Base-by-base conservation (phyloP, 495 filamentous ascomycete genomes). In the Trichoderma asperelloides region DNA sequence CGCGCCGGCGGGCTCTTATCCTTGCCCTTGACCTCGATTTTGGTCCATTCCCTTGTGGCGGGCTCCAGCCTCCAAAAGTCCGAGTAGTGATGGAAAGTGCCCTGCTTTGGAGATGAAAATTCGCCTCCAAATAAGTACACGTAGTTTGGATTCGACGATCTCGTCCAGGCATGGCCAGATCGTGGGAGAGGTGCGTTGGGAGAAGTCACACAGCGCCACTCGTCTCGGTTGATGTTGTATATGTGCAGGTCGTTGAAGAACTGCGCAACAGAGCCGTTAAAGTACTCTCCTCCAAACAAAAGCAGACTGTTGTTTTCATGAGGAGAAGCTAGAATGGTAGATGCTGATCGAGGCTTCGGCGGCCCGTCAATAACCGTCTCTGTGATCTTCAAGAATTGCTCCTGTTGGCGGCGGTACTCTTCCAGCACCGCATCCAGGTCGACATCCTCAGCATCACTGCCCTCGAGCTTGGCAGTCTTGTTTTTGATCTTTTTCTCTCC, bases 51-150 rank as follows among this genome's bases (percentile, higher is more conserved):
- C 66, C 91, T 83, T 0, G 87, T 85, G 7, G 84, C 81, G 0
- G 92, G 87, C 65, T 97, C 92, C 43, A 97, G 86, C 39, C 90
- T 84, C 95, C 95, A 98, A 74, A 98, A 97, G 74, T 97, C 95
- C 75, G 96, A 96, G 79, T 98, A 98, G 72, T 98, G 95, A 74
- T 98, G 97, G 74, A 98, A 98, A 1, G 94, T 98, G 4, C 95
- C 95, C 75, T 98, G 95, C 72, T 97, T 98, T 1, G 95, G 95
- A 62, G 74, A 78, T 67, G 74, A 77, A 69, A 85, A 85, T 69
- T 86, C 80, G 71, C 94, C 95, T 71, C 95, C 95, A 71, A 97
- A 98, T 18, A 98, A 76, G 77, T 94, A 98, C 51, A 97, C 82
- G n/a, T 88, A 87, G 66, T 77, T 79, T 39, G 88, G 85, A 75